Percentiles rank a stretch among this genome's conserved stretches.
Evolutionary conservation across 495 filamentous ascomycete genomes (phyloP).

Genomic region (Penicillium samsonianum): DNA sequence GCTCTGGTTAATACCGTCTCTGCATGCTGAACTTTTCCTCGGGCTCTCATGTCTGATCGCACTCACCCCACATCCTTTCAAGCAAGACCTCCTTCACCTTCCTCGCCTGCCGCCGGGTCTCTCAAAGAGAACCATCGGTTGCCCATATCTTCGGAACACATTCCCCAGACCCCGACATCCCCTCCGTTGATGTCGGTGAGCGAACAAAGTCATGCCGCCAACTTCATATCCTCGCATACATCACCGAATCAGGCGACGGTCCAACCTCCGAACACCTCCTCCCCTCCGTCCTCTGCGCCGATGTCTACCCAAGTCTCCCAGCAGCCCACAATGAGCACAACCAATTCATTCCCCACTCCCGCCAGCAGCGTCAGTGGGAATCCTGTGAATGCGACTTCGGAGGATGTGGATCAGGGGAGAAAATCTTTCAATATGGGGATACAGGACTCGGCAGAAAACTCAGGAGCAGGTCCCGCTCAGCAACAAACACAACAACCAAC

Average conservation of each 20-base stretch:
- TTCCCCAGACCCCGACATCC: slow-evolving; percentile 49
- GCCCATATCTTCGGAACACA: slow-evolving; percentile 37
- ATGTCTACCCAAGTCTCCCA: slow-evolving; percentile 52
- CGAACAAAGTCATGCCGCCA: slow-evolving; percentile 50
- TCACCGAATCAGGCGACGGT: slow-evolving; percentile 48
- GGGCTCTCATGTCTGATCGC: slow-evolving; percentile 49
- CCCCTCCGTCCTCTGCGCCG: slow-evolving; percentile 47
- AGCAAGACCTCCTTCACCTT: slow-evolving; percentile 47
- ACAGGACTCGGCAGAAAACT: slow-evolving; percentile 26
- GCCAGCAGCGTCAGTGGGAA: slow-evolving; percentile 49
- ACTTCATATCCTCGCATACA: slow-evolving; percentile 48
- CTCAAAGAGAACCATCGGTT: slow-evolving; percentile 41
- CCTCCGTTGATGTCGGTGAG: slow-evolving; percentile 57
- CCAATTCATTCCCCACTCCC: slow-evolving; percentile 49
- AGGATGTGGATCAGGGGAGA: slow-evolving; percentile 35
- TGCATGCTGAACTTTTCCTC: slow-evolving; percentile 16
- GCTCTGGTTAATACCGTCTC: slow-evolving; percentile 11
- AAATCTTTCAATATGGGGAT: slow-evolving; percentile 32
- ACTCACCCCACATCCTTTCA: slow-evolving; percentile 39
- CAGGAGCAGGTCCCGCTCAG: slow-evolving; percentile 21
- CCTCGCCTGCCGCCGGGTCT: slow-evolving; percentile 43
- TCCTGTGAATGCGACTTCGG: slow-evolving; percentile 30
- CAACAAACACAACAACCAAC: slow-evolving; percentile 25
- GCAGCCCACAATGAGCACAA: slow-evolving; percentile 43
- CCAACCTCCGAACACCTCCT: slow-evolving; percentile 43